Conservation (phyloP, 495 filamentous ascomycete species). For the Bacidia rubella region DNA sequence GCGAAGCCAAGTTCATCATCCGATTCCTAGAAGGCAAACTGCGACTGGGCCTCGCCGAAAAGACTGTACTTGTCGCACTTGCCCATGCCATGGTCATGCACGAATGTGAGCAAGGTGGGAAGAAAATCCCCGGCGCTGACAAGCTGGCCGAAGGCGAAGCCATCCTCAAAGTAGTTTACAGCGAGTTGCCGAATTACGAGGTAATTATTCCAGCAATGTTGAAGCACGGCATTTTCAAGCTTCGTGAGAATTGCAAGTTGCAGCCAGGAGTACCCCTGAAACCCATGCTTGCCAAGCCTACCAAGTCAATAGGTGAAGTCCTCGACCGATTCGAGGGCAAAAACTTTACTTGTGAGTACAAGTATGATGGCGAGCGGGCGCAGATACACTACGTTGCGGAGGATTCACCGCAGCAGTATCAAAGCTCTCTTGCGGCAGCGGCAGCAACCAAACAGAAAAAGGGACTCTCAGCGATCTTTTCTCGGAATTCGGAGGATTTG, state of each 20-base stretch:
- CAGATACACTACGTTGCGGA: conserved; percentile 96
- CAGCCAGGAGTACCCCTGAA: conserved; percentile 91
- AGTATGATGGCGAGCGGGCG: conserved; percentile 93
- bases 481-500: conserved; percentile 87
- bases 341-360: conserved; percentile 96
- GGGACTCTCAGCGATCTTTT: conserved; percentile 81
- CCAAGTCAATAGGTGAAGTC: conserved; percentile 97
- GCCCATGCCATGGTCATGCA: conserved; percentile 79
- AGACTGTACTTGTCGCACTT: conserved; percentile 74
- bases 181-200: conserved; percentile 89
- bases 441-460: conserved; percentile 41
- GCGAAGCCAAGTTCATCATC: conserved; percentile 87
- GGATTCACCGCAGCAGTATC: conserved; percentile 53
- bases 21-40: conserved; percentile 90
- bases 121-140: conserved; percentile 53
- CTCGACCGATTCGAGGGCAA: conserved; percentile 93
- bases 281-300: conserved; percentile 97
- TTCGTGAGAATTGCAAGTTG: conserved; percentile 78
- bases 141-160: conserved; percentile 72
- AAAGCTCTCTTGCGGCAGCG: conserved; percentile 36
- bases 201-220: conserved; percentile 84
- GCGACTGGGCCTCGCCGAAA: conserved; percentile 81
- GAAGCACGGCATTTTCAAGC: conserved; percentile 66
- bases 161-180: conserved; percentile 82
- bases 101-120: conserved; percentile 52